phyloP scores from a whole-genome alignment of 2,329 filamentous ascomycete species.

The Kalmusia sp. region DNA sequence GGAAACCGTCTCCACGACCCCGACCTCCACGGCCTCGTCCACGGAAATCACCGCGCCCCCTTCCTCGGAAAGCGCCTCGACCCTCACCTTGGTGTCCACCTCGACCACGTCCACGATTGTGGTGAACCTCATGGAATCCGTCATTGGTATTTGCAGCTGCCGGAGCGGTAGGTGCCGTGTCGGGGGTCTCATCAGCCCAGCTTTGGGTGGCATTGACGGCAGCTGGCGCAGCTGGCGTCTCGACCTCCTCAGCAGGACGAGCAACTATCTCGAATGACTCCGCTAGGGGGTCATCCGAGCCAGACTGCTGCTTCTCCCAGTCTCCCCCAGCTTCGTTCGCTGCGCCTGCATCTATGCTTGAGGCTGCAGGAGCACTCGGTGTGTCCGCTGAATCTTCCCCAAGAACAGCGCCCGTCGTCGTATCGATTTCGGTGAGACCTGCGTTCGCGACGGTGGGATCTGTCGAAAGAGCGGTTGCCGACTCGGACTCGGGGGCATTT shows the following conservation, averaged over 20 bases:
- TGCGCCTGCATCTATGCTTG: slow-evolving; percentile 49
- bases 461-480: slow-evolving; percentile 52
- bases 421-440: slow-evolving; percentile 70
- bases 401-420: slow-evolving; percentile 32
- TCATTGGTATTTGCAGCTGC: slow-evolving; percentile 57
- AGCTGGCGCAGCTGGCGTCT: slow-evolving; percentile 63
- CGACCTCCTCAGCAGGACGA: slow-evolving; percentile 76
- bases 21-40: slow-evolving; percentile 47
- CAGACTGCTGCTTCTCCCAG: slow-evolving; percentile 65
- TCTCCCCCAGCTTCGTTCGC: slow-evolving; percentile 67
- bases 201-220: slow-evolving; percentile 71
- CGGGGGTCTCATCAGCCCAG: slow-evolving; percentile 79
- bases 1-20: slow-evolving; percentile 50
- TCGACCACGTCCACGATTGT: slow-evolving; percentile 58
- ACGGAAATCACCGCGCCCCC: slow-evolving; percentile 54
- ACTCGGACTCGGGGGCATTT: slow-evolving; percentile 41
- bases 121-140: slow-evolving; percentile 74
- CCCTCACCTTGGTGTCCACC: slow-evolving; percentile 51
- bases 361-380: slow-evolving; percentile 41
- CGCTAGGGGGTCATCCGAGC: slow-evolving; percentile 57
- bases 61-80: slow-evolving; percentile 62
- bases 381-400: slow-evolving; percentile 29
- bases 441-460: slow-evolving; percentile 74
- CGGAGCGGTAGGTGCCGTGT: slow-evolving; percentile 37
- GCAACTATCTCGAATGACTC: slow-evolving; percentile 81